phyloP scores from a whole-genome alignment of 306 rosid species.

The Bauhinia variegata region DNA sequence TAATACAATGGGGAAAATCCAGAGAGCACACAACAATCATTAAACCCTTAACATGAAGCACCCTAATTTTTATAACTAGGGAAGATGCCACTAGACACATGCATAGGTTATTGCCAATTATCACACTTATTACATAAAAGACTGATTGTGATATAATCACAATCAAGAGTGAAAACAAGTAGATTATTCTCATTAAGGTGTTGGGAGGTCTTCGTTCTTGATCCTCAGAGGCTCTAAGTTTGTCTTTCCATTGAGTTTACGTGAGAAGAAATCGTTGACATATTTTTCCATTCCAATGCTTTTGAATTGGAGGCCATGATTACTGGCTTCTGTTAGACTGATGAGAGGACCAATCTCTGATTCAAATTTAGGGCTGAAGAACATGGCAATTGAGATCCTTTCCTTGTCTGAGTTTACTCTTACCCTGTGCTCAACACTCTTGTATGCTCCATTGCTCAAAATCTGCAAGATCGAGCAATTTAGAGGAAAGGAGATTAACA shows the following conservation, averaged over 20 bases:
- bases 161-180: too few species aligned
- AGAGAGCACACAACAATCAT: too few species aligned
- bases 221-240: slow-evolving; percentile 51
- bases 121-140: too few species aligned
- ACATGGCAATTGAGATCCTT: slow-evolving; percentile 60
- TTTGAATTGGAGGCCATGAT: slow-evolving; percentile 45
- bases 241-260: slow-evolving; percentile 50
- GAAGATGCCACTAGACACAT: too few species aligned
- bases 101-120: too few species aligned
- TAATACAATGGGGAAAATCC: too few species aligned
- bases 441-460: slow-evolving; percentile 65
- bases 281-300: slow-evolving; percentile 45
- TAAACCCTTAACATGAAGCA: too few species aligned
- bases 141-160: too few species aligned
- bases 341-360: slow-evolving; percentile 52
- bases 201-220: background rate
- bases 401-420: slow-evolving; percentile 59
- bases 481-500: too few species aligned
- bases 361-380: slow-evolving; percentile 53
- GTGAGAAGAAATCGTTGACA: slow-evolving; percentile 46
- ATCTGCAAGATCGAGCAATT: slow-evolving; percentile 38
- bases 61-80: too few species aligned
- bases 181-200: too few species aligned
- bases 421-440: slow-evolving; percentile 69
- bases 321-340: slow-evolving; percentile 39